phyloP scores from a whole-genome alignment of 192 early-diverging fungal species.

The Mortierella alpina region DNA sequence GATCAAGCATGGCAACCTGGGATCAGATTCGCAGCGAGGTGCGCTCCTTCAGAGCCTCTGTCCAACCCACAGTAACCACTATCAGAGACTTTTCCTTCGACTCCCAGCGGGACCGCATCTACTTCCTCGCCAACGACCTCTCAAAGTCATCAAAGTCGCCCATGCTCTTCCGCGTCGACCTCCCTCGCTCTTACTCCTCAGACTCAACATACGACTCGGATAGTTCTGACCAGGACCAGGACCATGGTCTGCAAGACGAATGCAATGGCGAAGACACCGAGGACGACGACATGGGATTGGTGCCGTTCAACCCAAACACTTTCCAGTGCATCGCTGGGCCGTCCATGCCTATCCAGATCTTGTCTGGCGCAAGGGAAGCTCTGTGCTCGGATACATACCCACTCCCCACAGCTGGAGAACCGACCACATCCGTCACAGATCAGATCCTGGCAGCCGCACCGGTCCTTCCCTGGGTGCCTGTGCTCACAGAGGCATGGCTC shows the following conservation, averaged over 20 bases:
- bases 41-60: conserved; percentile 58
- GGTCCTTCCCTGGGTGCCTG: conserved; percentile 55
- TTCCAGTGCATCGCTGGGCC: conserved; percentile 31
- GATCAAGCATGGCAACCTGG: conserved; percentile 57
- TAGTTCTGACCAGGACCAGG: not conserved
- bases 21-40: conserved; percentile 69
- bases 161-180: conserved; percentile 56
- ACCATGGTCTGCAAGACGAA: not conserved
- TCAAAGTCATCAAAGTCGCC: conserved; percentile 52
- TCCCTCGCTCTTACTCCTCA: conserved; percentile 32
- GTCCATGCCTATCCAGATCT: conserved; percentile 19
- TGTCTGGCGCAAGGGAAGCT: conserved; percentile 11
- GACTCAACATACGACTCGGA: not conserved
- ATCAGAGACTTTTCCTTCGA: conserved; percentile 69
- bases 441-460: conserved; percentile 60
- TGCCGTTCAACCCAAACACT: conserved; percentile 44
- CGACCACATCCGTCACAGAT: conserved; percentile 49
- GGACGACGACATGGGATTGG: conserved; percentile 42
- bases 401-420: conserved; percentile 1
- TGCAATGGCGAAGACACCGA: conserved; percentile 15
- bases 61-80: conserved; percentile 56
- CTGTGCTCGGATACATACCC: conserved; percentile 1
- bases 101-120: conserved; percentile 55
- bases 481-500: conserved; percentile 45
- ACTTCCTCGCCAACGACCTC: conserved; percentile 65